phyloP scores from a whole-genome alignment of 1,284 basidiomycete species.

The Coniophora puteana region DNA sequence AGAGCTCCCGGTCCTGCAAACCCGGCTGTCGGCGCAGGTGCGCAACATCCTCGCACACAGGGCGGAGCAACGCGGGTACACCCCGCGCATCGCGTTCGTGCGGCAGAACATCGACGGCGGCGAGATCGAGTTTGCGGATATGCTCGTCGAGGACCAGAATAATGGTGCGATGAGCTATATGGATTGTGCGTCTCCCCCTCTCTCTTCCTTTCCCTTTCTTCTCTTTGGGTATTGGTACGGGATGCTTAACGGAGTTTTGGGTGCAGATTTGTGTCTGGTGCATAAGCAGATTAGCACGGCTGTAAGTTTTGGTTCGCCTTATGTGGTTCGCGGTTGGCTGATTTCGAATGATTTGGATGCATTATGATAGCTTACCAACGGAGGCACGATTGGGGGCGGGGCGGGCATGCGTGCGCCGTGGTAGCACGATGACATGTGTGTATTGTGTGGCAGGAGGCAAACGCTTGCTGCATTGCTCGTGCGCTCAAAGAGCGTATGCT shows the following conservation, averaged over 20 bases:
- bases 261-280: conserved; percentile 47
- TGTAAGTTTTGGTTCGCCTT: conserved; percentile 38
- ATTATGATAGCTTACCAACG: conserved; percentile 36
- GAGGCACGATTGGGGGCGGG: conserved; percentile 35
- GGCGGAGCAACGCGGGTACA: conserved; percentile 56
- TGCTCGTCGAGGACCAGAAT: conserved; percentile 96
- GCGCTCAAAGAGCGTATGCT: too few relatives aligned
- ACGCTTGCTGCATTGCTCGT: too few relatives aligned
- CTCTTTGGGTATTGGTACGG: conserved; percentile 38
- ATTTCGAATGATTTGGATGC: not conserved
- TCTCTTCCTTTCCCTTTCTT: conserved; percentile 20
- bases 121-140: conserved; percentile 96
- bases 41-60: conserved; percentile 81
- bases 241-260: conserved; percentile 1
- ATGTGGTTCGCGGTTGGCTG: too few relatives aligned
- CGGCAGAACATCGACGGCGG: conserved; percentile 92
- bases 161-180: conserved; percentile 90
- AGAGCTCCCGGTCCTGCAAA: conserved; percentile 71
- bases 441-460: too few relatives aligned
- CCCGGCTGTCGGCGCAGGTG: conserved; percentile 80
- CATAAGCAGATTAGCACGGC: conserved; percentile 59
- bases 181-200: conserved; percentile 61
- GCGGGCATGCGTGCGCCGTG: conserved; percentile 42
- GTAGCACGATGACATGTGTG: conserved; percentile 29
- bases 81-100: conserved; percentile 73